Percentiles rank a stretch among this genome's conserved stretches.
phyloP scores from a whole-genome alignment of 2,329 filamentous ascomycete species.

The Botryotinia convoluta region DNA sequence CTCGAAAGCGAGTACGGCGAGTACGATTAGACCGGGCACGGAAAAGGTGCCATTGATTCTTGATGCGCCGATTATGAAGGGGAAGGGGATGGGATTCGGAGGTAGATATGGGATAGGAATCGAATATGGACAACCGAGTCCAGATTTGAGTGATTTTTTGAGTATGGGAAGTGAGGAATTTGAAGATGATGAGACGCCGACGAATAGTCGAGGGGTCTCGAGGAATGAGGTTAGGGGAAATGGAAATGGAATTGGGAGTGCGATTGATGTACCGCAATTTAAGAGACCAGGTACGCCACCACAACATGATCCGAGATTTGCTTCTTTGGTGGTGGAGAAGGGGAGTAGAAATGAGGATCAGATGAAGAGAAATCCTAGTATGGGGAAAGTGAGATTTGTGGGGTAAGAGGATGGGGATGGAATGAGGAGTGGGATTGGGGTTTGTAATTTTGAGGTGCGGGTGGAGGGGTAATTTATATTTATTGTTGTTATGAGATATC shows the following conservation, averaged over 20 bases:
- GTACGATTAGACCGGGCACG: conserved; percentile 26
- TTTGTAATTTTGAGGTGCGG: not conserved
- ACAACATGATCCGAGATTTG: conserved; percentile 24
- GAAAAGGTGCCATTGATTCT: conserved; percentile 34
- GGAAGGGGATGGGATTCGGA: conserved; percentile 4
- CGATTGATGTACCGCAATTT: not conserved
- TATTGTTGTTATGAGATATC: conserved; percentile 6
- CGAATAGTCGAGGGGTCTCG: conserved; percentile 22
- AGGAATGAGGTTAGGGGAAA: not conserved
- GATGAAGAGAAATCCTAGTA: conserved; percentile 6
- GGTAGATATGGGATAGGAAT: not conserved
- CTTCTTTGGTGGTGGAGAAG: conserved; percentile 27
- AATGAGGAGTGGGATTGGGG: not conserved
- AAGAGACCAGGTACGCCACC: not conserved
- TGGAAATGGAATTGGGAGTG: not conserved
- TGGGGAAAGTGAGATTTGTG: conserved; percentile 1
- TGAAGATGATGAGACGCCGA: conserved; percentile 34
- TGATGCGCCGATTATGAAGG: conserved; percentile 30
- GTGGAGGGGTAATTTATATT: not conserved
- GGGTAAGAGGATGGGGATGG: not conserved
- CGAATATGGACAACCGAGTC: conserved; percentile 33
- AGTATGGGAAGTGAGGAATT: conserved; percentile 26
- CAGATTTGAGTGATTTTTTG: conserved; percentile 35
- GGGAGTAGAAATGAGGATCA: conserved; percentile 16
- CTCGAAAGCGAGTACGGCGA: conserved; percentile 25